Conservation (phyloP, 73 alveolate species). For the Tetrahymena borealis region DNA sequence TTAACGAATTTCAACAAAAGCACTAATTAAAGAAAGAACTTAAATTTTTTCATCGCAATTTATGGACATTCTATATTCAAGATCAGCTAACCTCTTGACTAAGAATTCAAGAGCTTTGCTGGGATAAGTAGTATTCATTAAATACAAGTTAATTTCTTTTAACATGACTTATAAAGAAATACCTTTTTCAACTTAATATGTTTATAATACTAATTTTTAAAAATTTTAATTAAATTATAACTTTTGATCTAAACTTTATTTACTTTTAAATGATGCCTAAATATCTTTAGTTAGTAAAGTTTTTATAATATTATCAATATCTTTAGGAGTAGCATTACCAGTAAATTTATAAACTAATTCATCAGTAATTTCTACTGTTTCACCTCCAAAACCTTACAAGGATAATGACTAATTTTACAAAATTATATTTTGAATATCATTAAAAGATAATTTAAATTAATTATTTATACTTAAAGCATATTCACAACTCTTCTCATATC, state of each 20-base stretch:
- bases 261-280: slow-evolving; percentile 5
- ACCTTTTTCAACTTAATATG: slow-evolving; percentile 13
- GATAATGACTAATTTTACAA: background rate
- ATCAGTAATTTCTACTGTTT: slow-evolving; percentile 40
- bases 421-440: background rate
- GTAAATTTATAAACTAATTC: slow-evolving; percentile 76
- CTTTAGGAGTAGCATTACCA: slow-evolving; percentile 84
- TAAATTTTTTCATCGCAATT: slow-evolving; percentile 70
- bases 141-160: slow-evolving; percentile 50
- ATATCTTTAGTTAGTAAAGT: slow-evolving; percentile 2
- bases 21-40: slow-evolving; percentile 63
- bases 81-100: slow-evolving; percentile 62
- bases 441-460: background rate
- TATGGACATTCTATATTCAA: slow-evolving; percentile 62
- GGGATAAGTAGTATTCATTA: slow-evolving; percentile 34
- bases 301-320: slow-evolving; percentile 35
- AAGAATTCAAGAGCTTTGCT: slow-evolving; percentile 45
- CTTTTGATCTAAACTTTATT: background rate
- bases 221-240: background rate
- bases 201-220: background rate
- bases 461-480: slow-evolving; percentile 63
- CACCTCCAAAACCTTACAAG: background rate
- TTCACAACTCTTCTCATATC: slow-evolving; percentile 97
- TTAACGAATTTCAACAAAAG: slow-evolving; percentile 45
- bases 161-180: slow-evolving; percentile 58